Evolutionary conservation across 2,329 filamentous ascomycete genomes (phyloP).

Genomic region (Phialemonium atrogriseum): DNA sequence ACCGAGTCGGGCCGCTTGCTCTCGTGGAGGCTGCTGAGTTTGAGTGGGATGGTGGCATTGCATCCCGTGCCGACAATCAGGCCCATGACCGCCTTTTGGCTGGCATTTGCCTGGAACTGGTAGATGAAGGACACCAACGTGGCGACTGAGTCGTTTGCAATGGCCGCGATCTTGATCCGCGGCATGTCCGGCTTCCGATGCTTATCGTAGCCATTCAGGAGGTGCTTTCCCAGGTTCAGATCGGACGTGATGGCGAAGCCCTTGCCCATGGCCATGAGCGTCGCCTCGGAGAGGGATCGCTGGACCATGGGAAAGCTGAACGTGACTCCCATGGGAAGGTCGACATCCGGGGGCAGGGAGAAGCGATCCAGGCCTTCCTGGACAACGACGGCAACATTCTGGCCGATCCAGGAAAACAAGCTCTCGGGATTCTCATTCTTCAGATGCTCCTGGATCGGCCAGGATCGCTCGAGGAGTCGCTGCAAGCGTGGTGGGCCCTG

Average conservation of each 20-base stretch:
- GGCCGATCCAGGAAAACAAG: slow-evolving; percentile 74
- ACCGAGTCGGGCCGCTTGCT: slow-evolving; percentile 49
- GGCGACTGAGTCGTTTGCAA: slow-evolving; percentile 74
- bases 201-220: slow-evolving; percentile 50
- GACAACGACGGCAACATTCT: slow-evolving; percentile 67
- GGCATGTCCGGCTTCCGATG: slow-evolving; percentile 45
- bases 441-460: slow-evolving; percentile 65
- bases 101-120: slow-evolving; percentile 50
- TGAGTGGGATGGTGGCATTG: slow-evolving; percentile 72
- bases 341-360: slow-evolving; percentile 30
- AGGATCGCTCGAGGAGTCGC: slow-evolving; percentile 58
- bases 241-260: slow-evolving; percentile 56
- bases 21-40: slow-evolving; percentile 50
- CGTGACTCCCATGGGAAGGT: slow-evolving; percentile 57
- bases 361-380: slow-evolving; percentile 41
- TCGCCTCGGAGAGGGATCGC: slow-evolving; percentile 52
- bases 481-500: slow-evolving; percentile 25
- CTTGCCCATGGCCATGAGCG: slow-evolving; percentile 61
- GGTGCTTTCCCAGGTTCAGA: slow-evolving; percentile 50
- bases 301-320: slow-evolving; percentile 67
- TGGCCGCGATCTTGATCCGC: slow-evolving; percentile 61
- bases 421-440: slow-evolving; percentile 68
- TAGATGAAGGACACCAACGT: slow-evolving; percentile 73
- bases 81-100: slow-evolving; percentile 65
- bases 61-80: slow-evolving; percentile 75